Percentiles rank a stretch among this genome's conserved stretches.
phyloP scores from a whole-genome alignment of 305 asterid genomes.

The Rubia tinctorum region DNA sequence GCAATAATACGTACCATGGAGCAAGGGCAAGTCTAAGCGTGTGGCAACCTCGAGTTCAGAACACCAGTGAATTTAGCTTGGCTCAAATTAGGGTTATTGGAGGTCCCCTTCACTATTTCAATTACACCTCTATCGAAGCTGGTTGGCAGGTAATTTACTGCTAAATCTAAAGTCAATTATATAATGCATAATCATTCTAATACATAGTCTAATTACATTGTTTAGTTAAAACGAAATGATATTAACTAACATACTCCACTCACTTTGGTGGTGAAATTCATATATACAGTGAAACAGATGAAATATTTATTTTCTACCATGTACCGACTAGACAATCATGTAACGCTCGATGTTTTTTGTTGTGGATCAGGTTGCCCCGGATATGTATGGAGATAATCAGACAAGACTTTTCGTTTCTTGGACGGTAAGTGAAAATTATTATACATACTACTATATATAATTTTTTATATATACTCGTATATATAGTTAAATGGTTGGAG shows the following conservation, averaged over 20 bases:
- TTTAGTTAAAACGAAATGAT: too few relatives aligned
- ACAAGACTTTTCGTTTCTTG: constrained; percentile 3
- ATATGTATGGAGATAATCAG: background rate
- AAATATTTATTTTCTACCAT: background rate
- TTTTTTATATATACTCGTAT: background rate
- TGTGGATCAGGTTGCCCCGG: background rate
- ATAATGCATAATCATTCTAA: too few relatives aligned
- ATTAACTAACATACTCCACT: too few relatives aligned
- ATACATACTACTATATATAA: background rate
- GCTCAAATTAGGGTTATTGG: constrained; percentile 1
- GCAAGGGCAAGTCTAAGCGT: background rate
- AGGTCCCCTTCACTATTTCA: background rate
- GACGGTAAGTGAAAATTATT: background rate
- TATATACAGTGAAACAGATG: too few relatives aligned
- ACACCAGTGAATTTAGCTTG: background rate
- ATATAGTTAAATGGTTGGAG: background rate
- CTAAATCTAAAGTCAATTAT: background rate
- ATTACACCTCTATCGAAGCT: constrained; percentile 1
- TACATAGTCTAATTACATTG: too few relatives aligned
- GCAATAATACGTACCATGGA: constrained; percentile 1
- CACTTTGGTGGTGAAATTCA: too few relatives aligned
- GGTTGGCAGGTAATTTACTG: constrained; percentile 6
- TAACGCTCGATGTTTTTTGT: too few relatives aligned
- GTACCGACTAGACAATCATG: background rate
- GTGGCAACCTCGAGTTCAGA: background rate